A percentile compares a stretch with the other conserved stretches of the same genome.
phyloP scores from a whole-genome alignment of 2,329 filamentous ascomycete genomes.

The Colletotrichum eleusines region DNA sequence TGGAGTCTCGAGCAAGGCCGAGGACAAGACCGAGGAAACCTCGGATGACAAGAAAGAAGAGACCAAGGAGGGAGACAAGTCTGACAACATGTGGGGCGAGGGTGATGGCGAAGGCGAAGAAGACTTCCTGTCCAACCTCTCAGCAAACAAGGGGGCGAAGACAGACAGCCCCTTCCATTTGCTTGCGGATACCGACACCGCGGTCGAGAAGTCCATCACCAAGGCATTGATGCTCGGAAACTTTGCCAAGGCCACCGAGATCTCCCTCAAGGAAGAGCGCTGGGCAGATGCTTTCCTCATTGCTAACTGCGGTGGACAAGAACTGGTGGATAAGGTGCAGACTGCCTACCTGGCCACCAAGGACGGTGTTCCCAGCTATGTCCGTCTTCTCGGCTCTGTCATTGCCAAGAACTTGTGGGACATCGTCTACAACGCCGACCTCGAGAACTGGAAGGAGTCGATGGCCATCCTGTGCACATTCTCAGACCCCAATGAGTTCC shows the following conservation, averaged over 20 bases:
- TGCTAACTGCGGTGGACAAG: constrained; percentile 94
- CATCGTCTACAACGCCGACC: constrained; percentile 93
- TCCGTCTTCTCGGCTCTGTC: constrained; percentile 89
- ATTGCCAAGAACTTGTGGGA: constrained; percentile 98
- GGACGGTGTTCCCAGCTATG: constrained; percentile 86
- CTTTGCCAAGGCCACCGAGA: constrained; percentile 89
- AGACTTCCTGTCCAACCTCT: constrained; percentile 86
- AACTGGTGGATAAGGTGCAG: constrained; percentile 94
- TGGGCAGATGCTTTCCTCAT: constrained; percentile 98
- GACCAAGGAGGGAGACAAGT: constrained; percentile 57
- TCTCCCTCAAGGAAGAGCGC: constrained; percentile 88
- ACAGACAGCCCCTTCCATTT: constrained; percentile 96
- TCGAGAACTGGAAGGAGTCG: constrained; percentile 95
- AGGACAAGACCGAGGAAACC: constrained; percentile 49
- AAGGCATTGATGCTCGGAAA: constrained; percentile 89
- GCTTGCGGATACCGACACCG: constrained; percentile 84
- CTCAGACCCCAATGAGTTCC: constrained; percentile 89
- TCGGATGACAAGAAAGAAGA: constrained; percentile 49
- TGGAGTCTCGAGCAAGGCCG: constrained; percentile 56
- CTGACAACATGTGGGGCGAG: constrained; percentile 84
- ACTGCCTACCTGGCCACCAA: constrained; percentile 89
- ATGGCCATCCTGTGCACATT: constrained; percentile 98
- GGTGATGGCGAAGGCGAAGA: constrained; percentile 72
- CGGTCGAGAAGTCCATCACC: constrained; percentile 88
- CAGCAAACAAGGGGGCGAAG: constrained; percentile 90